Evolutionary conservation across 257 asterid species (phyloP).

Genomic region (Petunia secreta): DNA sequence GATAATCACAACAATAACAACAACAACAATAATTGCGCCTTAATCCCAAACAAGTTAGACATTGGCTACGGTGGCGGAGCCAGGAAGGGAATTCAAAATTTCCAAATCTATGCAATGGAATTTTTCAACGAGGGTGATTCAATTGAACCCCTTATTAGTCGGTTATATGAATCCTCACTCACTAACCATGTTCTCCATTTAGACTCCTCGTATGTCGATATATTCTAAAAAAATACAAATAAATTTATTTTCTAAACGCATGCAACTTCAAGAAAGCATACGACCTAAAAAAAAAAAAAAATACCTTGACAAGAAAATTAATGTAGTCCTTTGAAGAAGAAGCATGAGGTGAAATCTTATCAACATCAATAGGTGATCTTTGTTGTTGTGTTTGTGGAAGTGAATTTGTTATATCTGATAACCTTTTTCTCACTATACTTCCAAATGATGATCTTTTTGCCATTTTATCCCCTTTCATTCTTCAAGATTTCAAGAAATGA

Average conservation of each 20-base stretch:
- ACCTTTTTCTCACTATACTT: slow-evolving; percentile 60
- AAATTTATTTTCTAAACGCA: too few relatives aligned
- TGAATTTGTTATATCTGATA: slow-evolving; percentile 81
- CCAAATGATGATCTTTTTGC: slow-evolving; percentile 79
- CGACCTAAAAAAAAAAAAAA: background rate
- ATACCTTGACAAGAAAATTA: slow-evolving; percentile 68
- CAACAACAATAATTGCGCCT: background rate
- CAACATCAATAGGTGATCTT: slow-evolving; percentile 53
- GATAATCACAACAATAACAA: background rate
- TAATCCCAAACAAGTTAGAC: background rate
- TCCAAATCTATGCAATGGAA: too few relatives aligned
- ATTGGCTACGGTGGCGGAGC: too few relatives aligned
- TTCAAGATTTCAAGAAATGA: slow-evolving; percentile 21
- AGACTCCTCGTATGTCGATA: too few relatives aligned
- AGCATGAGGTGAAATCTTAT: slow-evolving; percentile 40
- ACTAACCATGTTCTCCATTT: too few relatives aligned
- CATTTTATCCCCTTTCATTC: slow-evolving; percentile 70
- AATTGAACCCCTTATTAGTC: too few relatives aligned
- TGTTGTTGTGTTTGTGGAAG: slow-evolving; percentile 64
- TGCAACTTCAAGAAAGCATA: too few relatives aligned
- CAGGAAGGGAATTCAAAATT: too few relatives aligned
- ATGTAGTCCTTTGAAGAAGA: slow-evolving; percentile 48
- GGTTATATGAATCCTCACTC: too few relatives aligned
- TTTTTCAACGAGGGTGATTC: too few relatives aligned
- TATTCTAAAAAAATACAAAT: too few relatives aligned